phyloP scores from a whole-genome alignment of 805 yeast genomes.

The Dipodascus albidus region DNA sequence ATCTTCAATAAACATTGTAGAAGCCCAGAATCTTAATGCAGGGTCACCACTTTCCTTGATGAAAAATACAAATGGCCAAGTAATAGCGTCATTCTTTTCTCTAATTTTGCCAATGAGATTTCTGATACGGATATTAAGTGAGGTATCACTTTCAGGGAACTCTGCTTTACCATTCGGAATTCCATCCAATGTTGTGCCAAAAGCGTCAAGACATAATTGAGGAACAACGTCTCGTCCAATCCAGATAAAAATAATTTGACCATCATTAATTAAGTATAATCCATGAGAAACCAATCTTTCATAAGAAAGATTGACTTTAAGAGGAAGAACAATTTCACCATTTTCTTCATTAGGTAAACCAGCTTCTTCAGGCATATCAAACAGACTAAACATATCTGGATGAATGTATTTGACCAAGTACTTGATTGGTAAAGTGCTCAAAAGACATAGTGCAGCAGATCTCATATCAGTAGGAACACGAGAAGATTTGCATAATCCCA shows the following conservation, averaged over 20 bases:
- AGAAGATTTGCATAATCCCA: constrained; percentile 64
- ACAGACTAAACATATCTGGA: constrained; percentile 82
- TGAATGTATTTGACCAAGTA: constrained; percentile 70
- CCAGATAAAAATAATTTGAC: constrained; percentile 82
- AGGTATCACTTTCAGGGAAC: constrained; percentile 68
- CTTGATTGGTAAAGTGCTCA: constrained; percentile 71
- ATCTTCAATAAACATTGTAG: constrained; percentile 82
- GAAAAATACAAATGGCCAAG: constrained; percentile 73
- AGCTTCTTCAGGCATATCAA: constrained; percentile 86
- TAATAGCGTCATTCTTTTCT: constrained; percentile 60
- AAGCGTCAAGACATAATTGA: constrained; percentile 73
- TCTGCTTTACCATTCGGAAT: constrained; percentile 79
- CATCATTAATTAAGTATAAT: constrained; percentile 81
- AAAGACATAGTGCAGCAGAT: constrained; percentile 70
- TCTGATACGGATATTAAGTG: constrained; percentile 75
- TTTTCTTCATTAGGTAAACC: constrained; percentile 71
- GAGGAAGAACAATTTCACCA: constrained; percentile 72
- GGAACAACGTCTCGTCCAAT: constrained; percentile 94
- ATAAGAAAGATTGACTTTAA: constrained; percentile 69
- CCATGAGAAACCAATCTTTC: constrained; percentile 75
- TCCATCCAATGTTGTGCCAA: constrained; percentile 62
- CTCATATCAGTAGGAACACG: constrained; percentile 86
- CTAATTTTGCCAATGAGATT: constrained; percentile 73
- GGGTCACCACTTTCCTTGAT: constrained; percentile 71
- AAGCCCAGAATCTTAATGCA: constrained; percentile 82